Evolutionary conservation across 139 green algal genomes (phyloP).

Genomic region (Limnomonas spitsbergensis): DNA sequence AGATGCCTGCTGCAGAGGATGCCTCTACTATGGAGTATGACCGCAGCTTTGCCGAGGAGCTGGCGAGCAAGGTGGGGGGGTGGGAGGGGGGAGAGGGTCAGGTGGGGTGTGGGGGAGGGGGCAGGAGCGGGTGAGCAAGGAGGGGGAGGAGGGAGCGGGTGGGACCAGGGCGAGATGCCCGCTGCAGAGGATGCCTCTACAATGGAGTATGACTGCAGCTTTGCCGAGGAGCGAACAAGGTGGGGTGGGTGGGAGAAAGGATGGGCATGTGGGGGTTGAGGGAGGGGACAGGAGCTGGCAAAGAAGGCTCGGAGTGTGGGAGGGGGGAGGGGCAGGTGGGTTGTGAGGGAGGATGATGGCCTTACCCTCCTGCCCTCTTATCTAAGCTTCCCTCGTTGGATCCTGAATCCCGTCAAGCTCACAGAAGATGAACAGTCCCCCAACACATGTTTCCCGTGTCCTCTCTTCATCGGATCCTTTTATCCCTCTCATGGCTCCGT

Average conservation of each 20-base stretch:
- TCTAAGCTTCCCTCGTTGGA: too few relatives aligned
- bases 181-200: constrained; percentile 13
- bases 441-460: too few relatives aligned
- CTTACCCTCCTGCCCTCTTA: too few relatives aligned
- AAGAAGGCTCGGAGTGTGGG: neutral
- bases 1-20: neutral
- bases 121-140: neutral
- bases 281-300: neutral
- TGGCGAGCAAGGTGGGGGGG: constrained; percentile 12
- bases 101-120: too few relatives aligned
- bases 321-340: neutral
- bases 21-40: constrained; percentile 29
- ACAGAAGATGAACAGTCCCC: too few relatives aligned
- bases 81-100: neutral
- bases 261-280: too few relatives aligned
- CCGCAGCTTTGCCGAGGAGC: constrained; percentile 30
- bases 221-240: constrained; percentile 28
- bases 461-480: too few relatives aligned
- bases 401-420: too few relatives aligned
- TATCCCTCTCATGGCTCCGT: too few relatives aligned
- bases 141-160: neutral
- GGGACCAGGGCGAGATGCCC: neutral
- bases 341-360: too few relatives aligned
- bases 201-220: constrained; percentile 33
- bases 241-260: neutral